Conservation (phyloP, 192 early-diverging fungal genomes). For the Funneliformis mosseae region DNA sequence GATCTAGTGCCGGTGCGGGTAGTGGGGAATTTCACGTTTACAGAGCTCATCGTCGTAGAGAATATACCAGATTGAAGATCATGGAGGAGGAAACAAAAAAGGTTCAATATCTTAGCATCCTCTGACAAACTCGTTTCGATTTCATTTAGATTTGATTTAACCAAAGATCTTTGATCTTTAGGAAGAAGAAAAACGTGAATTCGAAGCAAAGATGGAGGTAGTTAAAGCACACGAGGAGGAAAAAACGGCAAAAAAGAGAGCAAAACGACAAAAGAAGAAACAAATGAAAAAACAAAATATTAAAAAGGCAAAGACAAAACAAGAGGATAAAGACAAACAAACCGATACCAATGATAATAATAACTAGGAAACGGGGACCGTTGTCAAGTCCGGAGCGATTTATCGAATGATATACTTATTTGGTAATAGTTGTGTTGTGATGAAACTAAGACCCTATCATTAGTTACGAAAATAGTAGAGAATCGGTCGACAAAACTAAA, state of each 20-base stretch:
- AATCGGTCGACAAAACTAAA: no score
- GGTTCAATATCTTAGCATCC: slow-evolving; percentile 43
- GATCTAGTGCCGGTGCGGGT: slow-evolving; percentile 93
- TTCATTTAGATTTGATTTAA: neutral
- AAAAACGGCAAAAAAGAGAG: slow-evolving; percentile 85
- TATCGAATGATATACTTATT: no score
- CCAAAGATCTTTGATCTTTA: slow-evolving; percentile 29
- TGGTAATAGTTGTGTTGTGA: no score
- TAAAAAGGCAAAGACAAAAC: slow-evolving; percentile 43
- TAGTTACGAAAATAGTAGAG: no score
- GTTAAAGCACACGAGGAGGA: slow-evolving; percentile 72
- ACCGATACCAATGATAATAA: slow-evolving; percentile 26
- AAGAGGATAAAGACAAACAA: slow-evolving; percentile 32
- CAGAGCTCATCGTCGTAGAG: slow-evolving; percentile 80
- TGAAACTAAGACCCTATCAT: no score
- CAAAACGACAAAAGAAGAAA: slow-evolving; percentile 81
- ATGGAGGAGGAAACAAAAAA: slow-evolving; percentile 76
- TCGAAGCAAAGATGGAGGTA: slow-evolving; percentile 57
- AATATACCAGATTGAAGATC: slow-evolving; percentile 76
- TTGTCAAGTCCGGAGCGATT: no score
- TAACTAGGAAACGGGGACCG: no score
- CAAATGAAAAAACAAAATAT: slow-evolving; percentile 50
- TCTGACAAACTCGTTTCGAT: neutral
- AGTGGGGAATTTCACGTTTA: slow-evolving; percentile 98
- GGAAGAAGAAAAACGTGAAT: slow-evolving; percentile 63